Evolutionary conservation across 495 filamentous ascomycete species (phyloP).

Genomic region (Podospora fimiseda): DNA sequence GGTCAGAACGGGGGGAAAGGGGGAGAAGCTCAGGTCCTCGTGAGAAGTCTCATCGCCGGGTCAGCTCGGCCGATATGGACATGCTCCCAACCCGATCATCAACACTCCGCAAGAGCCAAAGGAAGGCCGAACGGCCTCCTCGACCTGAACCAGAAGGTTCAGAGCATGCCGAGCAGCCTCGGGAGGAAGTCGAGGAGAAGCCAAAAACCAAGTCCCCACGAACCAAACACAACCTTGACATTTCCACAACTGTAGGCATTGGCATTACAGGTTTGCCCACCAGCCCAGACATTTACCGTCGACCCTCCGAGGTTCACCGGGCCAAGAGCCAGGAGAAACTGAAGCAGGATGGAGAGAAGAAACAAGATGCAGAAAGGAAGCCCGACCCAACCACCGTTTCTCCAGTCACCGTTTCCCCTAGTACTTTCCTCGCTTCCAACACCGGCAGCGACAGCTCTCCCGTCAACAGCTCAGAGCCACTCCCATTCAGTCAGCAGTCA

Average conservation of each 20-base stretch:
- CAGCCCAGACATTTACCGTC: conserved; percentile 20
- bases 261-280: conserved; percentile 11
- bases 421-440: neutral
- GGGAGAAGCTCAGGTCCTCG: neutral
- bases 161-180: neutral
- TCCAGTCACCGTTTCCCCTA: too few species aligned
- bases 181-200: neutral
- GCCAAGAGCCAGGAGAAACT: conserved; percentile 12
- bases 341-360: too few species aligned
- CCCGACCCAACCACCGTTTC: neutral
- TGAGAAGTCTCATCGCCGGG: conserved; percentile 3
- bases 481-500: conserved; percentile 1
- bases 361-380: neutral
- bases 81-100: neutral
- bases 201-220: neutral
- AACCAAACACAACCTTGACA: neutral
- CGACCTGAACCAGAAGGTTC: neutral
- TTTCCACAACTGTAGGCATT: conserved; percentile 2
- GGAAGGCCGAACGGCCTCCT: conserved; percentile 3
- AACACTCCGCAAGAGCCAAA: conserved; percentile 3
- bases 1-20: neutral
- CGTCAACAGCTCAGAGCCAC: conserved; percentile 9
- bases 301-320: conserved; percentile 6
- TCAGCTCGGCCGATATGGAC: conserved; percentile 8
- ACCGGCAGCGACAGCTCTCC: conserved; percentile 11